Evolutionary conservation across 2,329 filamentous ascomycete species (phyloP), one percentile per base, ranked within the genome.

Genomic region (Tolypocladium pustulatum): DNA sequence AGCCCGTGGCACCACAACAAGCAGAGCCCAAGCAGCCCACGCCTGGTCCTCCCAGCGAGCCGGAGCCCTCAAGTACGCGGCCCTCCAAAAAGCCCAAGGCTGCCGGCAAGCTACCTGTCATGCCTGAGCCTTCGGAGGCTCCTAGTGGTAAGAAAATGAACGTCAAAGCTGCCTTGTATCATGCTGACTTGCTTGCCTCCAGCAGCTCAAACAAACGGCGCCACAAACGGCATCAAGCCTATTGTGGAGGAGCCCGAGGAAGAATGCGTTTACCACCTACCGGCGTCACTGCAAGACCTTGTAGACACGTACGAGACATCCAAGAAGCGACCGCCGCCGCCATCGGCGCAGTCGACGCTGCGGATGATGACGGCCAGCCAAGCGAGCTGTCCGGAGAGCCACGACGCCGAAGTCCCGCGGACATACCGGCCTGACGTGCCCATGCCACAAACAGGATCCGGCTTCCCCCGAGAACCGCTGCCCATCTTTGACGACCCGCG

Each of bases 401-500:
- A 82, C 37, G 94, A 99, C 73, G 83, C 89, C 25, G 91, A 96
- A 68, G 85, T 89, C 61, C 90, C 91, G 27, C 84, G 88, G 61
- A 87, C 88, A 65, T 97, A 97, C 76, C 87, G 87, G 64, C 92
- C 94, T 3, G 88, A 92, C 63, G 85, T 87, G 63, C 89, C 88
- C 32, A 90, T 90, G 73, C 86, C 88, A 66, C 76, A 79, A 12
- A 89, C 89, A 6, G 87, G 87, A 3, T 79, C 89, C 9, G 90
- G 94, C 65, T 99, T 96, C 72, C 94, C 94, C 8, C 91, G 95
- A 69, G 91, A 97, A 69, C 89, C 92, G n/a, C 79, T 97, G 49
- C 78, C 88, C 2, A 91, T 97, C 63, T 93, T 97, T 66, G 91
- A 97, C 66, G 91, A 99, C 72, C 89, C 91, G 38, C 81, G 89